A percentile compares a stretch with the other conserved stretches of the same genome.
Evolutionary conservation across 2,329 filamentous ascomycete genomes (phyloP).

Genomic region (Lachnum nothofagi): DNA sequence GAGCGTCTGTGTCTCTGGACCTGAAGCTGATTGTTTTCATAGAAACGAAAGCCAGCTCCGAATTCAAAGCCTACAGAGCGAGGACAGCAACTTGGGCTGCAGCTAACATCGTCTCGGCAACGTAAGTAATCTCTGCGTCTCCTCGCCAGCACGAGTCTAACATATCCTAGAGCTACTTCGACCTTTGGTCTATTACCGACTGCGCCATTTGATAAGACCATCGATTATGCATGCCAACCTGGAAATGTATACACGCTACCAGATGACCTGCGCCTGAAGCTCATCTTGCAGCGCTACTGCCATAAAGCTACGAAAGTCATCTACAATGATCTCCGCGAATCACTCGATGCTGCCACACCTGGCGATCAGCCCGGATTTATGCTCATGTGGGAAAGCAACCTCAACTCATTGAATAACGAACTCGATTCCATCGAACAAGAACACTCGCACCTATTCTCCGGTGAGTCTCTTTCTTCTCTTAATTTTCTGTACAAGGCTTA

Average conservation of each 20-base stretch:
- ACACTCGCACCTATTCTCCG: background rate
- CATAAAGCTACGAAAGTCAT: slow-evolving; percentile 2
- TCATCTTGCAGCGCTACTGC: slow-evolving; percentile 12
- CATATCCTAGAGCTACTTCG: background rate
- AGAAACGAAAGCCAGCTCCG: background rate
- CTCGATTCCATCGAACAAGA: background rate
- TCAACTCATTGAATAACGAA: background rate
- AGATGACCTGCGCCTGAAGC: slow-evolving; percentile 5
- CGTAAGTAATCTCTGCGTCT: background rate
- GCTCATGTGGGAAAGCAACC: background rate
- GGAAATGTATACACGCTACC: slow-evolving; percentile 8
- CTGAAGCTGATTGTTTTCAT: background rate
- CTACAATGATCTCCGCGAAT: background rate
- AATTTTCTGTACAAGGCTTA: background rate
- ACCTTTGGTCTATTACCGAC: background rate
- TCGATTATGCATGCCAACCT: slow-evolving; percentile 8
- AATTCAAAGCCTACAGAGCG: slow-evolving; percentile 1
- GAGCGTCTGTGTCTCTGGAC: background rate
- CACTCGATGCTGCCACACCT: background rate
- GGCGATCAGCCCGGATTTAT: background rate
- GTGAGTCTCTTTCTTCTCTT: background rate
- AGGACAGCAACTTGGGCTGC: slow-evolving; percentile 12
- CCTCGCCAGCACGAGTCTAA: background rate
- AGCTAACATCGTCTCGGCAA: slow-evolving; percentile 11
- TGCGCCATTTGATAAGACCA: slow-evolving; percentile 8